These are phyloP conservation scores for Polygonum maritimum DNA, from an alignment of 148 eudicot genomes.

Conservation along the genomic window DNA sequence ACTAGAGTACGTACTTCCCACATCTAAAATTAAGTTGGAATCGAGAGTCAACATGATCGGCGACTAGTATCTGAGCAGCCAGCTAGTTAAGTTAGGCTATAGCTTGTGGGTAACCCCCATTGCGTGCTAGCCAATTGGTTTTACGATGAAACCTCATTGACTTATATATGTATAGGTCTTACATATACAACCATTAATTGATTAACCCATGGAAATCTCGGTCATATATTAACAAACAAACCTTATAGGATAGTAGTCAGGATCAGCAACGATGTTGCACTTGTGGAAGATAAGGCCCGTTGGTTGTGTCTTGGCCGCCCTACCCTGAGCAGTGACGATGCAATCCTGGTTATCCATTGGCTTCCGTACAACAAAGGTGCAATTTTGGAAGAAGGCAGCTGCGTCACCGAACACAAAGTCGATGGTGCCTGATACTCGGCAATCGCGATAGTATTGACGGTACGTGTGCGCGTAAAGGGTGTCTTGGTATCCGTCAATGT, in stretches of 20 bases:
- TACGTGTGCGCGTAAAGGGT: slow-evolving; percentile 12
- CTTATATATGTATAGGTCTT: too few species aligned
- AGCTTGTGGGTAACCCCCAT: too few species aligned
- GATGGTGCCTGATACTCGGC: slow-evolving; percentile 21
- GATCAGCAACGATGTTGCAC: slow-evolving; percentile 22
- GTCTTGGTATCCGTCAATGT: slow-evolving; percentile 9
- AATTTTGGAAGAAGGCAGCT: slow-evolving; percentile 22
- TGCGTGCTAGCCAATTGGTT: too few species aligned
- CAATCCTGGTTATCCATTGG: slow-evolving; percentile 13
- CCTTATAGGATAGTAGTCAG: slow-evolving; percentile 11
- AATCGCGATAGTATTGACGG: slow-evolving; percentile 18
- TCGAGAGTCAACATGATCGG: too few species aligned
- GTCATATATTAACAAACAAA: neutral
- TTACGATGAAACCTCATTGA: too few species aligned
- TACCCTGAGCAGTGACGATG: slow-evolving; percentile 13
- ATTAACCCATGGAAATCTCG: too few species aligned
- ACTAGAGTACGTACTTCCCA: too few species aligned
- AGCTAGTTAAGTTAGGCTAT: too few species aligned
- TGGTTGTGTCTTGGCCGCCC: slow-evolving; percentile 19
- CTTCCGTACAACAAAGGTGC: slow-evolving; percentile 23
- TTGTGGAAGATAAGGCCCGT: slow-evolving; percentile 35
- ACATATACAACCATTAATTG: too few species aligned
- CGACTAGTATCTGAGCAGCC: too few species aligned
- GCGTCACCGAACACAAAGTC: slow-evolving; percentile 26
- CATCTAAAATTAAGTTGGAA: too few species aligned